Percentiles rank a stretch among this genome's conserved stretches.
Evolutionary conservation across 1,139 yeast species (phyloP).

Genomic region (Geotrichum citri-aurantii): DNA sequence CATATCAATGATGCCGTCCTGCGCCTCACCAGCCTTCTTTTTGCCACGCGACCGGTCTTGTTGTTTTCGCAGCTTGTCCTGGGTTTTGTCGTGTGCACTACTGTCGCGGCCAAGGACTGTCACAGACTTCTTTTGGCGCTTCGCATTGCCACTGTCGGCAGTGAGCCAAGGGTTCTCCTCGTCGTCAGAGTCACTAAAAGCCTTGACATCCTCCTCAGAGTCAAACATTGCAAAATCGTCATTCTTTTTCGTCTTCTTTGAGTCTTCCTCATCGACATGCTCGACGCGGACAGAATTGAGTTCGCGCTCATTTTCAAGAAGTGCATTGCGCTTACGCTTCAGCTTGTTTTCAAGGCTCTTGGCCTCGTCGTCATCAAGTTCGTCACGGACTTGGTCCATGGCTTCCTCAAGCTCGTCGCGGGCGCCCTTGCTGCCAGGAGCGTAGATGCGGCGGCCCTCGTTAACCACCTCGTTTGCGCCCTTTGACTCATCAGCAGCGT

Average conservation of each 20-base stretch:
- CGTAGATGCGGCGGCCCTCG: constrained; percentile 76
- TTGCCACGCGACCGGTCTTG: constrained; percentile 38
- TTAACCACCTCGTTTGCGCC: constrained; percentile 41
- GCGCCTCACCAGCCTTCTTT: constrained; percentile 35
- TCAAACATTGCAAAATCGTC: constrained; percentile 15
- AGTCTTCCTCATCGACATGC: background rate
- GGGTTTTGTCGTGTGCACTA: constrained; percentile 43
- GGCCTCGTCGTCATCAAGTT: constrained; percentile 52
- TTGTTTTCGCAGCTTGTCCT: constrained; percentile 45
- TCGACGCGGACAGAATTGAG: constrained; percentile 10
- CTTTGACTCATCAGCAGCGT: constrained; percentile 46
- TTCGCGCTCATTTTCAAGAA: constrained; percentile 12
- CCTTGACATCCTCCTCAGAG: constrained; percentile 12
- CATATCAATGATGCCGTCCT: constrained; percentile 46
- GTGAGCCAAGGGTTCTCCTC: constrained; percentile 69
- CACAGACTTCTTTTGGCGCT: constrained; percentile 49
- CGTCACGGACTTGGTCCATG: constrained; percentile 41
- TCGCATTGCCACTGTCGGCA: constrained; percentile 35
- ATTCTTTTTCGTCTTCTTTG: background rate
- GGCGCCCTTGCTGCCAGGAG: constrained; percentile 57
- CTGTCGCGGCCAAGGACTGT: constrained; percentile 54
- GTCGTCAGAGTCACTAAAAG: constrained; percentile 23
- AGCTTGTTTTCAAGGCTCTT: constrained; percentile 39
- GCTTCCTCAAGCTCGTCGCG: constrained; percentile 42
- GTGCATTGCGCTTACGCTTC: constrained; percentile 16